Percentiles rank a stretch among this genome's conserved stretches.
These are phyloP conservation scores for Zasmidium angulare DNA, from an alignment of 2,329 filamentous ascomycete species.

Conservation along the genomic window DNA sequence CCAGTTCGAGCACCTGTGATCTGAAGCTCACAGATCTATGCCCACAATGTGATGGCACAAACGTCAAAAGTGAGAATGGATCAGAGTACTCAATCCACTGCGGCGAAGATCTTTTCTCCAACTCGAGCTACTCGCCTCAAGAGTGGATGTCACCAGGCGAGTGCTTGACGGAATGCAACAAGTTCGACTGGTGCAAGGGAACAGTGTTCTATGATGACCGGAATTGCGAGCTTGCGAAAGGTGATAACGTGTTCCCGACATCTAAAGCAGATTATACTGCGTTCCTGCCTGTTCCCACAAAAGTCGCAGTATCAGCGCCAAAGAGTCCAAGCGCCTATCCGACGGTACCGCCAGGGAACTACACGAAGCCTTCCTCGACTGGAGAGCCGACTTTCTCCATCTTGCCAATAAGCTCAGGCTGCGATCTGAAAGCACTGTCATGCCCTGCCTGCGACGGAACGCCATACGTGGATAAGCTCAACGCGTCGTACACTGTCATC, in stretches of 20 bases:
- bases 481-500: conserved; percentile 25
- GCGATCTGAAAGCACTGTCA: conserved; percentile 17
- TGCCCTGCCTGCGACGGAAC: conserved; percentile 27
- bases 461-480: conserved; percentile 23
- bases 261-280: conserved; percentile 23
- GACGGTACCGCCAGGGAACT: background rate
- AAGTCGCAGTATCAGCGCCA: background rate
- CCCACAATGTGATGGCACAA: conserved; percentile 24
- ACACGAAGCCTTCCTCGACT: conserved; percentile 4
- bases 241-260: conserved; percentile 15
- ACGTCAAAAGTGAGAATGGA: conserved; percentile 13
- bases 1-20: conserved; percentile 10
- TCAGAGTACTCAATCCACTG: conserved; percentile 20
- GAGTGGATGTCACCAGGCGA: conserved; percentile 21
- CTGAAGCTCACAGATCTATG: conserved; percentile 21
- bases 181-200: conserved; percentile 22
- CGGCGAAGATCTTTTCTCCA: conserved; percentile 14
- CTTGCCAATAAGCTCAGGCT: conserved; percentile 17
- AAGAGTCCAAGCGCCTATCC: conserved; percentile 5
- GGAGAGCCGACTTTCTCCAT: conserved; percentile 18
- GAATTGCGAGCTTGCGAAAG: conserved; percentile 28
- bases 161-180: conserved; percentile 23
- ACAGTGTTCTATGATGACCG: conserved; percentile 24
- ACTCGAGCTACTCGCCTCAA: conserved; percentile 22
- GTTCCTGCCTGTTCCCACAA: conserved; percentile 25